Conservation (phyloP, 352 stramenopile genomes). For the Globisporangium barbulae region DNA sequence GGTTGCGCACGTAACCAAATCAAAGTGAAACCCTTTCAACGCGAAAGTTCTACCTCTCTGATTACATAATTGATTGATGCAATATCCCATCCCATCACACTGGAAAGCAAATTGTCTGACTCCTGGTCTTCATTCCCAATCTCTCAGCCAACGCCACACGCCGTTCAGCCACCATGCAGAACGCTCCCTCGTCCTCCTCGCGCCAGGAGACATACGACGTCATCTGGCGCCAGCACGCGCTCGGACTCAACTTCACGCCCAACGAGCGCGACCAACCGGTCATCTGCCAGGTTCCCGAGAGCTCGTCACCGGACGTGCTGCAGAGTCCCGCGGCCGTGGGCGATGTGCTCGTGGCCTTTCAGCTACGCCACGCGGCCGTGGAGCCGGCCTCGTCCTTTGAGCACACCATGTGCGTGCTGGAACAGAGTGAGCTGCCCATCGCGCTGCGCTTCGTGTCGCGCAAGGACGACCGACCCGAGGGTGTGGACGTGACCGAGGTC, state of each 20-base stretch:
- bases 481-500: constrained; percentile 37
- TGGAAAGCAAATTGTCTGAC: no score
- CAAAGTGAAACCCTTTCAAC: no score
- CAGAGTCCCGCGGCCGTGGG: constrained; percentile 50
- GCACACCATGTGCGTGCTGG: constrained; percentile 50
- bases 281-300: constrained; percentile 64
- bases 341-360: constrained; percentile 60
- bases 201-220: constrained; percentile 47
- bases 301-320: constrained; percentile 42
- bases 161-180: constrained; percentile 7
- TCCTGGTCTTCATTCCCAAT: no score
- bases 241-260: constrained; percentile 74
- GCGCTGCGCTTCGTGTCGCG: constrained; percentile 64
- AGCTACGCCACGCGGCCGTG: constrained; percentile 32
- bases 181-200: background rate
- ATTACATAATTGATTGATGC: no score
- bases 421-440: constrained; percentile 47
- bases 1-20: no score
- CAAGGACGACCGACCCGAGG: constrained; percentile 36
- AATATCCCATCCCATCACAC: no score
- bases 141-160: no score
- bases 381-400: constrained; percentile 39
- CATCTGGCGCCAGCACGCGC: constrained; percentile 44
- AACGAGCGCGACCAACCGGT: constrained; percentile 61
- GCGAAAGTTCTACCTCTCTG: no score